Conservation (phyloP, 2,329 filamentous ascomycete genomes). For the Aspergillus spinulosporus region DNA sequence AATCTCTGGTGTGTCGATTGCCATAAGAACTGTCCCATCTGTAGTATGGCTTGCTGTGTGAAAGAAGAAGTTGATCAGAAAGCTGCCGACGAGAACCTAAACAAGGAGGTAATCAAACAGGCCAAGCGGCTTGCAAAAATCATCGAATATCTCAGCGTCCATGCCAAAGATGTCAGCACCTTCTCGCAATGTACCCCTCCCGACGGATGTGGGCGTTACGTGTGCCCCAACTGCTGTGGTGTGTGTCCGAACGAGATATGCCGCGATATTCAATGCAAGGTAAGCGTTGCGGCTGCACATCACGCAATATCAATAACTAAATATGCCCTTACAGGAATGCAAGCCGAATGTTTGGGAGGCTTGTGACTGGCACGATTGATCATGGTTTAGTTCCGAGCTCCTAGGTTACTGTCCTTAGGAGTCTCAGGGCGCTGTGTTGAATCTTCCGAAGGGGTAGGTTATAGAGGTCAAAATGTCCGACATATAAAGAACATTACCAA, state of each 20-base stretch:
- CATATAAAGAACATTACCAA: no score
- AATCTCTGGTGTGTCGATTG: constrained; percentile 37
- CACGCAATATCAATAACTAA: neutral
- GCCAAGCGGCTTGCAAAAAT: constrained; percentile 23
- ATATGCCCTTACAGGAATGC: constrained; percentile 27
- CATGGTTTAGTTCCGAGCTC: neutral
- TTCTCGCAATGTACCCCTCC: constrained; percentile 35
- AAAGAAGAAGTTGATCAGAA: constrained; percentile 21
- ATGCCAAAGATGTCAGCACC: constrained; percentile 32
- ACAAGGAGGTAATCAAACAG: constrained; percentile 17
- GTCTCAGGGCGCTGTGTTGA: neutral
- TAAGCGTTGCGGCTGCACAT: constrained; percentile 13
- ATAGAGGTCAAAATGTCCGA: no score
- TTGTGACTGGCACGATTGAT: constrained; percentile 36
- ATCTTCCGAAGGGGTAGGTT: neutral
- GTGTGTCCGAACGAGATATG: constrained; percentile 36
- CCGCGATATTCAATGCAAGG: constrained; percentile 36
- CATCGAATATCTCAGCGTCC: constrained; percentile 26
- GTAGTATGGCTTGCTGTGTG: constrained; percentile 35
- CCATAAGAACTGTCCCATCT: constrained; percentile 29
- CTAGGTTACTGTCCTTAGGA: neutral
- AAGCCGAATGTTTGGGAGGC: constrained; percentile 34
- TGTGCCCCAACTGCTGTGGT: constrained; percentile 39
- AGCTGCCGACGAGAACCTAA: constrained; percentile 16
- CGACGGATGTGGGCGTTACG: constrained; percentile 32